Evolutionary conservation across 192 early-diverging fungal species (phyloP), one percentile per base, ranked within the genome.

Genomic region (Funneliformis geosporum): DNA sequence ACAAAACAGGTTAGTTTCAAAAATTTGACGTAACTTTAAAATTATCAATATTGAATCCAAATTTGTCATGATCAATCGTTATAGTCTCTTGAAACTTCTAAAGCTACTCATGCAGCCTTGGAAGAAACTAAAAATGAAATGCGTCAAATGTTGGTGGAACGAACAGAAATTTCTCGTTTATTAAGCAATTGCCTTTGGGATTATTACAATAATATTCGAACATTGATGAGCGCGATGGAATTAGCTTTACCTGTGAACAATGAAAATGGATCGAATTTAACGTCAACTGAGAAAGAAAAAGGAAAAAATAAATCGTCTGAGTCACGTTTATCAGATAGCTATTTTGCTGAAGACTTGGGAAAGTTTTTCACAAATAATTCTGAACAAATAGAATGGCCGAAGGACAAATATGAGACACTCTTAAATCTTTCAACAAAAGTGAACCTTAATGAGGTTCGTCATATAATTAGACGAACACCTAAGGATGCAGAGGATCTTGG

Each of bases 401-500:
- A 67, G 33, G 76, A 78, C 21, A 25, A 46, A 64, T 78, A 78
- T 28, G 40, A 14, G 47, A 66, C 42, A 23, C 46, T 78, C 8
- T 4, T 68, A 8, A 67, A 9, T 21, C 25, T 68, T 9, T n/a
- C 76, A 28, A 43, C 16, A n/a, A 78, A 65, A 18, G 76, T 78
- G 9, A 43, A 68, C 18, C 44, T 78, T 27, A 64, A 39, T 25
- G 23, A 78, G 38, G 64, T 78, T 25, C n/a, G 43, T 21, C 43
- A 38, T 6, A 28, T 65, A 25, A 46, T 78, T n/a, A 42, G 28
- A 27, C 61, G 64, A 68, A 33, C 64, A 8, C 62, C 44, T 9
- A 78, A 74, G 47, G 82, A 86, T 47, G 66, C 81, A 8, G 64
- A 82, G 59, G 80, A 79, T 14, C 59, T 77, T 33, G 71, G 66